Base-by-base conservation (phyloP, 1,284 basidiomycete species). In the Rhodotorula sp. region DNA sequence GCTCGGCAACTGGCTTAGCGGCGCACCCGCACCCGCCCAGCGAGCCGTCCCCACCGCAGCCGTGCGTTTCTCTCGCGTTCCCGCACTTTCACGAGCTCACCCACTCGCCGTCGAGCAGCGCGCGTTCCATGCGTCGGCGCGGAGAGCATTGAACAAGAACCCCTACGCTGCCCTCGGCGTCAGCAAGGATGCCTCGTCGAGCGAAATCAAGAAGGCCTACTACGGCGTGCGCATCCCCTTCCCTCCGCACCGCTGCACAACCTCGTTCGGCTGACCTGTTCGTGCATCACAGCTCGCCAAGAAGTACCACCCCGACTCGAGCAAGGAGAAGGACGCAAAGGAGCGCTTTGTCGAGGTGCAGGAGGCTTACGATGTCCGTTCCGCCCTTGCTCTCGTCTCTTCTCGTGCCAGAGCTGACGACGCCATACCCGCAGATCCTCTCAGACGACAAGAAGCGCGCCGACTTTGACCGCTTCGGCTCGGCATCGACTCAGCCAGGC, bases 301-400 rank as follows among this genome's bases (percentile, higher is more conserved):
- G 73, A 97, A 98, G 85, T 97, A 90, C 80, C 97, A 99, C 82
- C 97, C 97, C 0, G 97, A 99, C 80, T 94, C 94, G 27, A 97
- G 94, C 83, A 92, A 94, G 71, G 94, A 97, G 81, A 90, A 91
- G 78, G 86, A 86, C 61, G 93, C 96, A 0, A 91, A 93, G 79
- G 92, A 93, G 74, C 92, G 92, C 80, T 99, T 99, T 82, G 87
- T 96, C 46, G 95, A 99, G 82, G 97, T 99, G 70, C 97, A 99
- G 82, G 87, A 89, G 77, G 97, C 97, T 16, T 99, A 98, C 83
- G 97, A 99, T 82, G 92, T 97, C 78, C 78, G 91, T 83, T 23
- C n/a, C 21, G 7, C 42, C 4, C 44, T 0, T 46, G n/a, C 27
- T 27, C 21, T 21, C 21, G 23, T 10, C 17, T 46, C 27, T n/a